Evolutionary conservation across 2,329 filamentous ascomycete species (phyloP).

Genomic region (Xylaria hypoxylon): DNA sequence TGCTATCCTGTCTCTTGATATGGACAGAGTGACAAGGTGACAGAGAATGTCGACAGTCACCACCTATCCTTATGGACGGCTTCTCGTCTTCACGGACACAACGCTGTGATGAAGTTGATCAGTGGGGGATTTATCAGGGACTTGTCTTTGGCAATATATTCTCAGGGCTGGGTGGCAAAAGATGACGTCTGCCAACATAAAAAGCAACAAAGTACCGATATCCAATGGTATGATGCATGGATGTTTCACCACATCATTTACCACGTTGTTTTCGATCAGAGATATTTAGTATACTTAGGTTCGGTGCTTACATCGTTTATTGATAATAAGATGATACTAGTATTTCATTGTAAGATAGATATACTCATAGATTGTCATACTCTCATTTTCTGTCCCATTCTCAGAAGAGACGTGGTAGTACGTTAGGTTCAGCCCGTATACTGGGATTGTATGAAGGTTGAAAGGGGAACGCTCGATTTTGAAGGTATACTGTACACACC

Average conservation of each 20-base stretch:
- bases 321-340: neutral
- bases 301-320: neutral
- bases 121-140: neutral
- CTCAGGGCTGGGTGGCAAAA: slow-evolving; percentile 25
- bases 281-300: neutral
- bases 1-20: neutral
- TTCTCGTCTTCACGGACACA: neutral
- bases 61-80: neutral
- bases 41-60: neutral
- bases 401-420: neutral
- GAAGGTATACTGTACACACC: slow-evolving; percentile 20
- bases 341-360: slow-evolving; percentile 3
- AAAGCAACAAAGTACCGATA: slow-evolving; percentile 20
- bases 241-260: slow-evolving; percentile 23
- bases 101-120: neutral
- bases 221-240: slow-evolving; percentile 18
- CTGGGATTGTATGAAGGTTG: neutral
- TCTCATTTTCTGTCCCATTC: neutral
- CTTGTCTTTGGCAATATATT: slow-evolving; percentile 9
- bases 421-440: neutral
- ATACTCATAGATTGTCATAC: neutral
- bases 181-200: slow-evolving; percentile 40
- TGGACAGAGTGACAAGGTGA: neutral
- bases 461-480: slow-evolving; percentile 3
- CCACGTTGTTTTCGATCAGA: slow-evolving; percentile 20